Evolutionary conservation across 352 stramenopile genomes (phyloP).

Genomic region (Vaucheria bursata): DNA sequence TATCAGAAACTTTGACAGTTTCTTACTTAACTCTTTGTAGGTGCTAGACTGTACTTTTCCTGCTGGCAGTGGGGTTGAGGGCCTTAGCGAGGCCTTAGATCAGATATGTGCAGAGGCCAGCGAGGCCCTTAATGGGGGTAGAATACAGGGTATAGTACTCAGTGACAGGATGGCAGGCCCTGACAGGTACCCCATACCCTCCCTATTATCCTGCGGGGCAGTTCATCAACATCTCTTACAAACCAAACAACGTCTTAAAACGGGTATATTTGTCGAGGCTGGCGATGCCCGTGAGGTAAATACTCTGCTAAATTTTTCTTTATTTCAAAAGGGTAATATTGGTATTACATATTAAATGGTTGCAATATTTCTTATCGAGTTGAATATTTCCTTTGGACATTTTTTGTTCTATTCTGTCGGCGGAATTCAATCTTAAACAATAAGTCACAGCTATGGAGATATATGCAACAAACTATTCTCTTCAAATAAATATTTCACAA

Average conservation of each 20-base stretch:
- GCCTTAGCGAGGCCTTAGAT: constrained; percentile 71
- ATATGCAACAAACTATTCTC: too few relatives aligned
- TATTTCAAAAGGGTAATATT: too few relatives aligned
- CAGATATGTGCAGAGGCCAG: constrained; percentile 82
- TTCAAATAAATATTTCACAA: too few relatives aligned
- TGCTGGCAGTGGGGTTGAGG: constrained; percentile 54
- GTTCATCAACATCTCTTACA: constrained; percentile 89
- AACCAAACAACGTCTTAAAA: constrained; percentile 75
- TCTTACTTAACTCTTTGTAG: constrained; percentile 43
- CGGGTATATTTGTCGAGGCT: constrained; percentile 82
- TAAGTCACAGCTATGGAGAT: too few relatives aligned
- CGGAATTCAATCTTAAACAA: too few relatives aligned
- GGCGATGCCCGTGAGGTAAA: constrained; percentile 84
- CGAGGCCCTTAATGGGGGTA: constrained; percentile 70
- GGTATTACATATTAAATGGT: too few relatives aligned
- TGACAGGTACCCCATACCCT: constrained; percentile 82
- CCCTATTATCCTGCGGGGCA: constrained; percentile 80
- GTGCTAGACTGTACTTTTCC: constrained; percentile 69
- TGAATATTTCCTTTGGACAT: too few relatives aligned
- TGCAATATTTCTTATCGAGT: too few relatives aligned
- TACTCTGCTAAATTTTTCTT: background rate
- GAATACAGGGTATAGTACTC: constrained; percentile 67
- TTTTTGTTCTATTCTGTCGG: too few relatives aligned
- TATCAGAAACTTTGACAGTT: too few relatives aligned
- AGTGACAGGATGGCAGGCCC: constrained; percentile 79